phyloP scores from a whole-genome alignment of 345 rosid species.

The Balakata baccata region DNA sequence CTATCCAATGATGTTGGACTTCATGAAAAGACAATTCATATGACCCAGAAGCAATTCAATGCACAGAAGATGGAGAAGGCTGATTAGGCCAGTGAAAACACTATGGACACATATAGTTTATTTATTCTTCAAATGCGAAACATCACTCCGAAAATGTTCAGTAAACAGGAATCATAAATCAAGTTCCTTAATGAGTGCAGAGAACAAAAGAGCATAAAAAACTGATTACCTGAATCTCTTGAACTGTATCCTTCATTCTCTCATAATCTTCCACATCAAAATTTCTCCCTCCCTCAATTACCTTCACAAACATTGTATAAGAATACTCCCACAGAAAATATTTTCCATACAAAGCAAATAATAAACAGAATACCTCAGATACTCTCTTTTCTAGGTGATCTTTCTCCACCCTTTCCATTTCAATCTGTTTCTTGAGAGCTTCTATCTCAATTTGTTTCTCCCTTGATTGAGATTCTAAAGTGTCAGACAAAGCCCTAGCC shows the following conservation, averaged over 20 bases:
- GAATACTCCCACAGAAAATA: conserved; percentile 16
- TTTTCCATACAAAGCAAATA: background rate
- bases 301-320: conserved; percentile 38
- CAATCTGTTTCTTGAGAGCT: conserved; percentile 62
- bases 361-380: conserved; percentile 54
- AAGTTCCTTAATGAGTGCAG: too few relatives aligned
- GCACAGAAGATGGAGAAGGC: too few relatives aligned
- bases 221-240: conserved; percentile 53
- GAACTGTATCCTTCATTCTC: conserved; percentile 62
- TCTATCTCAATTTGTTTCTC: conserved; percentile 68
- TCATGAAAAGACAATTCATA: too few relatives aligned
- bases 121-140: too few relatives aligned
- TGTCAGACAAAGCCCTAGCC: conserved; percentile 50
- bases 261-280: conserved; percentile 72
- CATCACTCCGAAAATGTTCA: too few relatives aligned
- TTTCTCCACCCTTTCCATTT: conserved; percentile 58
- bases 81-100: too few relatives aligned
- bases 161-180: too few relatives aligned
- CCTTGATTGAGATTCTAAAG: conserved; percentile 45
- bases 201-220: background rate
- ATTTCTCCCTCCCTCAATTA: conserved; percentile 63
- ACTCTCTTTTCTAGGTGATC: conserved; percentile 59
- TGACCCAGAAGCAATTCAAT: too few relatives aligned
- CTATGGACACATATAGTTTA: too few relatives aligned
- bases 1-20: too few relatives aligned